A percentile compares a stretch with the other conserved stretches of the same genome.
Evolutionary conservation across 257 asterid genomes (phyloP).

Genomic region (Orobanche coerulescens): DNA sequence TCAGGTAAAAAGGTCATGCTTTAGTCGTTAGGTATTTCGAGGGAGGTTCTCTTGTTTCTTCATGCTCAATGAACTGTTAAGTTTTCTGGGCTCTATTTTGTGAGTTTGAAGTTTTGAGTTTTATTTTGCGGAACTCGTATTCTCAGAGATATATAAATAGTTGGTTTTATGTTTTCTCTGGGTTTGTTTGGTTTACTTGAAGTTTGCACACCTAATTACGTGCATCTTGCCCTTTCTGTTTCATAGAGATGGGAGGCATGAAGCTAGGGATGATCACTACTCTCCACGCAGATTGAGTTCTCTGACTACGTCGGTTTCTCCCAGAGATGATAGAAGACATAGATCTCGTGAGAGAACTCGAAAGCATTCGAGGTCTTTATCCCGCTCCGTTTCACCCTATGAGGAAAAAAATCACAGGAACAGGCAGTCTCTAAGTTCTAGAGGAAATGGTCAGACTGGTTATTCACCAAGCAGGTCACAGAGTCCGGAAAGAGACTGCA

Average conservation of each 20-base stretch:
- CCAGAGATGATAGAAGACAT: constrained; percentile 38
- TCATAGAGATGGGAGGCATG: constrained; percentile 37
- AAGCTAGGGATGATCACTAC: constrained; percentile 32
- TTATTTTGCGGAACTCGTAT: constrained; percentile 16
- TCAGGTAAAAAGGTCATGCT: constrained; percentile 86
- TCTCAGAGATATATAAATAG: constrained; percentile 1
- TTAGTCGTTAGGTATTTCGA: constrained; percentile 34
- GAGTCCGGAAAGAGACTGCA: constrained; percentile 41
- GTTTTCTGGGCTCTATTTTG: constrained; percentile 10
- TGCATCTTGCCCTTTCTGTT: constrained; percentile 16
- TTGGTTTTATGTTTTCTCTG: constrained; percentile 1
- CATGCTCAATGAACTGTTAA: not conserved
- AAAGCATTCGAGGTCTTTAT: constrained; percentile 40
- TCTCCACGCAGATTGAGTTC: constrained; percentile 55
- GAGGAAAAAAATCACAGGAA: constrained; percentile 27
- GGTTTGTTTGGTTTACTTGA: not conserved
- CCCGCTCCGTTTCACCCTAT: constrained; percentile 50
- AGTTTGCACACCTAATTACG: constrained; percentile 11
- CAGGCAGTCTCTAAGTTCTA: constrained; percentile 30
- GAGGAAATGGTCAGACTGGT: constrained; percentile 35
- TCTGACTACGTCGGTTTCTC: constrained; percentile 53
- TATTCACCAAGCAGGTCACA: constrained; percentile 33
- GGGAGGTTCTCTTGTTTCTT: constrained; percentile 21
- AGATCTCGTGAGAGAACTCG: constrained; percentile 36
- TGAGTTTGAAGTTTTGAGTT: constrained; percentile 12